These are phyloP conservation scores for Avena sativa DNA, from an alignment of 176 grass and related monocot genomes.

Conservation along the genomic window DNA sequence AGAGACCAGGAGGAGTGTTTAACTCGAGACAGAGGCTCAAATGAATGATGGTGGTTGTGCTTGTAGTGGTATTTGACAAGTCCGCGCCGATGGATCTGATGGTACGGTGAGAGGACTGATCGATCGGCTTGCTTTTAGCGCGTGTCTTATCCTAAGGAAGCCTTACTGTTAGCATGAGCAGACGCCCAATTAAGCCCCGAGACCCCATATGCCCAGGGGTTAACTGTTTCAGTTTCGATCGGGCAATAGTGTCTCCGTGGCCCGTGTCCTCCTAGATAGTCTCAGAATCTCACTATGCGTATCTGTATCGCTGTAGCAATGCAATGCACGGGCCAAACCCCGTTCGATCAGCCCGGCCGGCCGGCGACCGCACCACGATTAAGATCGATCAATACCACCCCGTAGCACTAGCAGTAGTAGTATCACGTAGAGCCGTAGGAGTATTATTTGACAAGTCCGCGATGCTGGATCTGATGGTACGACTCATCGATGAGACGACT, in stretches of 20 bases:
- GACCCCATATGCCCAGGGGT: neutral
- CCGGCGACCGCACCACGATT: no score
- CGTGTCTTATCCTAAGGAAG: neutral
- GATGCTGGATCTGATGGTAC: no score
- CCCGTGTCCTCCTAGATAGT: no score
- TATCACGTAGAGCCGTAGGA: no score
- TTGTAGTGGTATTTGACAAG: neutral
- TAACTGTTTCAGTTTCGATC: neutral
- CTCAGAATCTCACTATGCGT: neutral
- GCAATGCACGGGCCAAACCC: neutral
- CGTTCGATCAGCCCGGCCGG: no score
- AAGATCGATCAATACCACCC: no score
- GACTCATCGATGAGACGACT: no score
- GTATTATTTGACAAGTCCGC: no score
- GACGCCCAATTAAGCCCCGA: neutral
- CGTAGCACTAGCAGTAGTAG: no score
- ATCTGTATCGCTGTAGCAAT: neutral
- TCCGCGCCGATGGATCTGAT: neutral
- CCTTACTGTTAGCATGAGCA: neutral
- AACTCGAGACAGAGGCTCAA: neutral
- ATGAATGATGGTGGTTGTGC: slow-evolving; percentile 28
- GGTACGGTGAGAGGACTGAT: neutral
- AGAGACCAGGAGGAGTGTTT: neutral
- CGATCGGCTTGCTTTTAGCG: neutral
- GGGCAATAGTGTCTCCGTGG: no score